phyloP scores from a whole-genome alignment of 2,329 filamentous ascomycete genomes.

The Botrytis byssoidea region DNA sequence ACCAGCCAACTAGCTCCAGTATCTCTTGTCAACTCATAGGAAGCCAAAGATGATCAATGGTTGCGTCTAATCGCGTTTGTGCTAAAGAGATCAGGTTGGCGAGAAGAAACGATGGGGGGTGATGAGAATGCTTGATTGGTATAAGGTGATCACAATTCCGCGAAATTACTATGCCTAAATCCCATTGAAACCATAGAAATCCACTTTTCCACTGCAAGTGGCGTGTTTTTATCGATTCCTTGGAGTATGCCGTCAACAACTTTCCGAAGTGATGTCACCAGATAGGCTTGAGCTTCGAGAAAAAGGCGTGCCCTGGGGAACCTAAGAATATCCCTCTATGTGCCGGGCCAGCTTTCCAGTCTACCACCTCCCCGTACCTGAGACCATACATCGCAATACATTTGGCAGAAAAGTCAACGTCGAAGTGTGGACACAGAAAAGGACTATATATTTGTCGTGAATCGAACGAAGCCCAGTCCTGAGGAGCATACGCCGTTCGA shows the following conservation, averaged over 20 bases:
- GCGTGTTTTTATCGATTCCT: background rate
- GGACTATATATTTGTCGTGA: too few species aligned
- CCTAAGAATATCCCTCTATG: conserved; percentile 22
- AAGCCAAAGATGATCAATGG: conserved; percentile 19
- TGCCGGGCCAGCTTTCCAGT: conserved; percentile 5
- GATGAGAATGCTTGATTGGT: conserved; percentile 26
- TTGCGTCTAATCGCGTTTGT: background rate
- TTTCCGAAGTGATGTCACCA: background rate
- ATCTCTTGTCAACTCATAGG: background rate
- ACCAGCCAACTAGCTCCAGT: background rate
- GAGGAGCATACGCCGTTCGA: background rate
- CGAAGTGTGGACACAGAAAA: background rate
- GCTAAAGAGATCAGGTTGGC: conserved; percentile 9
- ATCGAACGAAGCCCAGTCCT: background rate
- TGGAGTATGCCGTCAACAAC: conserved; percentile 18
- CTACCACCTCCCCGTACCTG: conserved; percentile 16
- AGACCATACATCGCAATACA: conserved; percentile 20
- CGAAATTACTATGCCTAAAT: background rate
- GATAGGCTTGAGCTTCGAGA: conserved; percentile 23
- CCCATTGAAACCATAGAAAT: background rate
- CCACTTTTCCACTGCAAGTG: background rate
- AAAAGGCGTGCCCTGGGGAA: conserved; percentile 24
- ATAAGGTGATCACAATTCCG: conserved; percentile 21
- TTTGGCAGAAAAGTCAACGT: background rate
- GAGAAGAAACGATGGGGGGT: conserved; percentile 21